A percentile compares a stretch with the other conserved stretches of the same genome.
These are phyloP conservation scores for Coprinellus aureogranulatus DNA, from an alignment of 768 basidiomycete genomes.

Conservation along the genomic window DNA sequence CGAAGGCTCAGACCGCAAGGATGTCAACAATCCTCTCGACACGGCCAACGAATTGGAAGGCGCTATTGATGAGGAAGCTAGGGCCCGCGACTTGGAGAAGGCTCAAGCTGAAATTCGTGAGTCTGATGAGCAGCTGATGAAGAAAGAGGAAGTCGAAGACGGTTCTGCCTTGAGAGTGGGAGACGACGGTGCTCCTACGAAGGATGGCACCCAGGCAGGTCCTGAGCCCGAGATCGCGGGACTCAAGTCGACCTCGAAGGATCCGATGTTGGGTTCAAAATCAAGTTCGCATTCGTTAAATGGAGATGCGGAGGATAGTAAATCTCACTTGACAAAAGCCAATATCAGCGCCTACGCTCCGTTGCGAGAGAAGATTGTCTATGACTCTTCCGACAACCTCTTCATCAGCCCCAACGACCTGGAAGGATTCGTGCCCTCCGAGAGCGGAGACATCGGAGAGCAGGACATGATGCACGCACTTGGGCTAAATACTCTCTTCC, in stretches of 20 bases:
- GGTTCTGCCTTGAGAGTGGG: slow-evolving; percentile 24
- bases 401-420: slow-evolving; percentile 48
- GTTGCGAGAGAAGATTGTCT: slow-evolving; percentile 60
- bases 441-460: slow-evolving; percentile 18
- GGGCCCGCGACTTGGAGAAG: neutral
- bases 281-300: slow-evolving; percentile 39
- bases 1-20: slow-evolving; percentile 51
- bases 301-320: slow-evolving; percentile 31
- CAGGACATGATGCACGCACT: slow-evolving; percentile 30
- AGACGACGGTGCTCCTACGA: neutral
- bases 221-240: slow-evolving; percentile 19
- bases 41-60: slow-evolving; percentile 55
- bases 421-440: slow-evolving; percentile 13
- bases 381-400: slow-evolving; percentile 54
- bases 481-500: slow-evolving; percentile 73
- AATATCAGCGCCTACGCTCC: slow-evolving; percentile 52
- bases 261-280: slow-evolving; percentile 51
- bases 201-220: slow-evolving; percentile 1
- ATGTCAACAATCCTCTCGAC: slow-evolving; percentile 60
- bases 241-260: slow-evolving; percentile 54
- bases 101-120: neutral
- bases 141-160: slow-evolving; percentile 40
- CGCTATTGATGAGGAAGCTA: slow-evolving; percentile 42
- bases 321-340: slow-evolving; percentile 33
- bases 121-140: neutral